Conservation (phyloP, 495 filamentous ascomycete species). For the Copromyces sp. region DNA sequence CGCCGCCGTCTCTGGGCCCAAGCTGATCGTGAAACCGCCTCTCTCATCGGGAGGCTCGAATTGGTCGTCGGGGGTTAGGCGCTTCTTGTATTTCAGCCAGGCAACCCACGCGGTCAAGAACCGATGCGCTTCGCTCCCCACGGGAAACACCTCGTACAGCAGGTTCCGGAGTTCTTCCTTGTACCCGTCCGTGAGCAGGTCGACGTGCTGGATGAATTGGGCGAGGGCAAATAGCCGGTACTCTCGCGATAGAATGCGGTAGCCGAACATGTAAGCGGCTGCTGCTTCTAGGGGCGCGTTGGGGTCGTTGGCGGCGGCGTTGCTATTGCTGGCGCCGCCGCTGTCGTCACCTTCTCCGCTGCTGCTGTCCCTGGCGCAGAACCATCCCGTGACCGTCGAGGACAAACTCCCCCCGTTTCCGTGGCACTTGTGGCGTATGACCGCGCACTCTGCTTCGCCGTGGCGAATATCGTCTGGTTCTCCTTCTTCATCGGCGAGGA, state of each 20-base stretch:
- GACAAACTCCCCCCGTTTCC: background rate
- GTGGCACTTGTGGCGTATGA: background rate
- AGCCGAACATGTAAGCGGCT: background rate
- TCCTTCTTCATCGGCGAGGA: background rate
- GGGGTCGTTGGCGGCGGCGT: background rate
- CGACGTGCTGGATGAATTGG: background rate
- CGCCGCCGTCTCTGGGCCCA: background rate
- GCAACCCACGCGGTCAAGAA: background rate
- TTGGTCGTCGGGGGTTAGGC: background rate
- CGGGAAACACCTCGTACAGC: background rate
- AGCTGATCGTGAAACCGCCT: background rate
- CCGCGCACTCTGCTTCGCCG: background rate
- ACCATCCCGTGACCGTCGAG: background rate
- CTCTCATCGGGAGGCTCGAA: background rate
- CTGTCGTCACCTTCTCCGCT: background rate
- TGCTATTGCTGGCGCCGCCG: background rate
- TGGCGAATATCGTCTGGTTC: background rate
- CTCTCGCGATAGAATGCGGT: background rate
- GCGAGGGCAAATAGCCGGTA: background rate
- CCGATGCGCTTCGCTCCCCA: background rate
- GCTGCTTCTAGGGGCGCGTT: background rate
- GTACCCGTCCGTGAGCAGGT: background rate
- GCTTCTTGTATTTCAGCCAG: background rate
- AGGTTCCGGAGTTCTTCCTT: background rate
- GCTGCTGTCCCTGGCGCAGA: background rate